Evolutionary conservation across 1,284 basidiomycete genomes (phyloP).

Genomic region (Sanghuangporus baumii): DNA sequence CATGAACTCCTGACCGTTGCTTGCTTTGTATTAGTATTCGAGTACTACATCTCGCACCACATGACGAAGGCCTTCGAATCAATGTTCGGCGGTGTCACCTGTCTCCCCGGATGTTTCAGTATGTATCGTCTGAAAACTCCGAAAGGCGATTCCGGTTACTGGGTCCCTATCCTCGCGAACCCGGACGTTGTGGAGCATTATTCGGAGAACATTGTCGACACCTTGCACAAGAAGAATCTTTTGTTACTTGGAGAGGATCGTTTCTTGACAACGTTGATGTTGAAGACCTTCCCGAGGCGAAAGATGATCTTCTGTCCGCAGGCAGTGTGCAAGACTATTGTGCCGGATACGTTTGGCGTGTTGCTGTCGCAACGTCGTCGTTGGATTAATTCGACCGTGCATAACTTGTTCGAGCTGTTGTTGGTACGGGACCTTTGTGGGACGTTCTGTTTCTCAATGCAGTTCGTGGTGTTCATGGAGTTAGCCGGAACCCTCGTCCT

Average conservation of each 20-base stretch:
- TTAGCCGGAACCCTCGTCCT: conserved; percentile 92
- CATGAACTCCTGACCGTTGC: conserved; percentile 11
- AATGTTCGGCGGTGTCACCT: conserved; percentile 99
- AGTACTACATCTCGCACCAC: conserved; percentile 99
- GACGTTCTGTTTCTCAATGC: conserved; percentile 97
- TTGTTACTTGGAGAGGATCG: conserved; percentile 98
- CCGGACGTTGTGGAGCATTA: conserved; percentile 98
- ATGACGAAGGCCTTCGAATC: conserved; percentile 99
- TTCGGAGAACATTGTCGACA: conserved; percentile 96
- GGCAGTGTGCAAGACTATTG: conserved; percentile 96
- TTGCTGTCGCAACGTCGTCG: conserved; percentile 94
- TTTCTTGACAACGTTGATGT: conserved; percentile 91
- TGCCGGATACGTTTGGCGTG: conserved; percentile 92
- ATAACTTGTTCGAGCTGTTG: conserved; percentile 92
- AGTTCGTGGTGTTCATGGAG: conserved; percentile 98
- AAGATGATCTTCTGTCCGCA: conserved; percentile 99
- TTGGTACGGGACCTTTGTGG: conserved; percentile 93
- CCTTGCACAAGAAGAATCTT: conserved; percentile 98
- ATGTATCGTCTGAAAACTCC: conserved; percentile 99
- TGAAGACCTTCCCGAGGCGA: conserved; percentile 98
- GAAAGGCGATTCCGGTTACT: conserved; percentile 89
- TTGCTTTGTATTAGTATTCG: conserved; percentile 65
- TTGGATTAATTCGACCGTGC: conserved; percentile 99
- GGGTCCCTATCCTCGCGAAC: conserved; percentile 97
- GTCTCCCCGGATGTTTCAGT: conserved; percentile 97